phyloP scores from a whole-genome alignment of 2,329 filamentous ascomycete genomes.

The Aspergillus texensis region DNA sequence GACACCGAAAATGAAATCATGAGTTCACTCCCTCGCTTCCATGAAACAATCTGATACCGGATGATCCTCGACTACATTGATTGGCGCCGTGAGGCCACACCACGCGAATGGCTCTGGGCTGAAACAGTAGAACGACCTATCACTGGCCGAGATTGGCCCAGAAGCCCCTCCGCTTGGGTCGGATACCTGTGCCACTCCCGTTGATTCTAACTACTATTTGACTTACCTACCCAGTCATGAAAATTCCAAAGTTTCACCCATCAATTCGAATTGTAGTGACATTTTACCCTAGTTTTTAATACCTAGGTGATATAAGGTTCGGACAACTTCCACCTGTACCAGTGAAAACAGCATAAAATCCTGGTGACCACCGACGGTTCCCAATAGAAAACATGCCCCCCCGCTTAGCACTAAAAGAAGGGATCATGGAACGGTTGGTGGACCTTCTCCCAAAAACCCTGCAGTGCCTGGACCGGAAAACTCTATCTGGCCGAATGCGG shows the following conservation, averaged over 20 bases:
- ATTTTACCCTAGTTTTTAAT: neutral
- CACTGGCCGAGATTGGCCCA: conserved; percentile 8
- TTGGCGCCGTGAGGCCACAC: conserved; percentile 2
- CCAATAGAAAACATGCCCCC: neutral
- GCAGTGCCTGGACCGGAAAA: conserved; percentile 21
- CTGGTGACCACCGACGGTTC: conserved; percentile 10
- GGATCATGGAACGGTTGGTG: conserved; percentile 11
- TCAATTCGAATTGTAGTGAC: neutral
- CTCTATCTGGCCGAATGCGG: conserved; percentile 22
- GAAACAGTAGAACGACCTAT: conserved; percentile 15
- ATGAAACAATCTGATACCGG: conserved; percentile 8
- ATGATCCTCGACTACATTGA: conserved; percentile 1
- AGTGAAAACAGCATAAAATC: neutral
- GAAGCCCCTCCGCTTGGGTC: conserved; percentile 10
- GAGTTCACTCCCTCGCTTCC: conserved; percentile 2
- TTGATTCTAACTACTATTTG: neutral
- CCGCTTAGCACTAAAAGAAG: conserved; percentile 13
- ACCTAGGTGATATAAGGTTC: neutral
- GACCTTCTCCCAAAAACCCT: conserved; percentile 7
- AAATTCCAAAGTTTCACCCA: neutral
- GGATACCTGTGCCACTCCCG: conserved; percentile 3
- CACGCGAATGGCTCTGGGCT: conserved; percentile 11
- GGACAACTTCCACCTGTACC: neutral
- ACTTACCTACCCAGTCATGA: neutral
- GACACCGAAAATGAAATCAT: neutral